A percentile compares a stretch with the other conserved stretches of the same genome.
These are phyloP conservation scores for Trifolium dubium DNA, from an alignment of 306 rosid species.

Conservation along the genomic window DNA sequence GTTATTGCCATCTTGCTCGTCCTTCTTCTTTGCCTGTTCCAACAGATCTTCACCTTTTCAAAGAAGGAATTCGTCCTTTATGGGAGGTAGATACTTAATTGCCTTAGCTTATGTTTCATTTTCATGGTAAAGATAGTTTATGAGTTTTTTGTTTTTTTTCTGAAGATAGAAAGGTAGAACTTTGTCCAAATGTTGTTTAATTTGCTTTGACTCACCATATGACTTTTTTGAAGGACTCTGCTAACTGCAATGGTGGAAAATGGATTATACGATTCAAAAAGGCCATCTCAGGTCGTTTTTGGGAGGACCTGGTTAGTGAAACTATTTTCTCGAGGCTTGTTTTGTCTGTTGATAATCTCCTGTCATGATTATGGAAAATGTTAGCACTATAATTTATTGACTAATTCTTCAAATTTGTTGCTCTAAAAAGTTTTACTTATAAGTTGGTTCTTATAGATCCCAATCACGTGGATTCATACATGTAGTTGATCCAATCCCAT, in stretches of 20 bases:
- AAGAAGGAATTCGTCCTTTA: conserved; percentile 93
- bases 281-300: conserved; percentile 85
- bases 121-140: conserved; percentile 20
- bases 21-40: conserved; percentile 90
- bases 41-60: conserved; percentile 92
- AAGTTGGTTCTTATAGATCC: conserved; percentile 6
- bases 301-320: conserved; percentile 90
- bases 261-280: conserved; percentile 93
- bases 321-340: neutral
- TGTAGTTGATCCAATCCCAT: neutral
- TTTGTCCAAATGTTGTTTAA: conserved; percentile 6
- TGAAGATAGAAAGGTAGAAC: neutral
- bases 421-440: conserved; percentile 1
- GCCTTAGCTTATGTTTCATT: conserved; percentile 19
- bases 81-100: conserved; percentile 72
- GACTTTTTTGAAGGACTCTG: conserved; percentile 69
- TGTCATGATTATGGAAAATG: conserved; percentile 22
- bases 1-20: conserved; percentile 88
- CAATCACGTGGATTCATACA: neutral
- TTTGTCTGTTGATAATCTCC: conserved; percentile 14
- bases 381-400: neutral
- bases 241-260: conserved; percentile 95
- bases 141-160: conserved; percentile 20
- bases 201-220: conserved; percentile 19
- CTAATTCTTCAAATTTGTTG: conserved; percentile 19